Base-by-base conservation (phyloP, 2,329 filamentous ascomycete genomes). In the Pseudodiploospora longispora region DNA sequence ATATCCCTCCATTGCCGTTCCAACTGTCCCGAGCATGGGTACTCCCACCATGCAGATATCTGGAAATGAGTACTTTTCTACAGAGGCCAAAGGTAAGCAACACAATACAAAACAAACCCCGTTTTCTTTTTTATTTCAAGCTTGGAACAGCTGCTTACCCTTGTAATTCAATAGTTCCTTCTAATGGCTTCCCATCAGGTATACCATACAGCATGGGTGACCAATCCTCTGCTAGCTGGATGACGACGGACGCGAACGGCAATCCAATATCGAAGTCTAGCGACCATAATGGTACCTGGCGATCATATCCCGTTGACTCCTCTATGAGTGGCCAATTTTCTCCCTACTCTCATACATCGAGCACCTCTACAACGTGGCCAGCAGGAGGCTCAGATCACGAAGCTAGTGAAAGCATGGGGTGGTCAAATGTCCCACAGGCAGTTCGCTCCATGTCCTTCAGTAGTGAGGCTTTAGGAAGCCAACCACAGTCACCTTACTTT, bases 281-380 rank as follows among this genome's bases (percentile, higher is more conserved):
- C 34, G 70, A 72, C 28, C 50, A 71, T 47, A 67, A 62, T 46
- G 50, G 64, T 7, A 62, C 65, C 9, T 81, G 76, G 77, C 63
- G 69, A 47, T 58, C 66, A 6, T 76, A 72, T 52, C 57, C 71
- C 7, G 64, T 71, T 36, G 74, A 75, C 35, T 70, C 75, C 6
- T 68, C 74, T 7, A 63, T 76, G 31, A 70, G 70, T 4, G 64
- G 72, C 0, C 70, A 69, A 3, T 74, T 72, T 47, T 71, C 74
- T 5, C 67, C 72, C 2, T 78, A 75, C 52, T 62, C 66, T 5
- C 64, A 68, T 27, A 64, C 69, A 36, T 60, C 62, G 2, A 57
- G 67, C 10, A 54, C 65, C 3, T 60, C 70, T 1, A 57, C 65
- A 28, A 57, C 66, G 3, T 75, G 72, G 74, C 56, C 66, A 30